Percentiles rank a stretch among this genome's conserved stretches.
These are phyloP conservation scores for Biscogniauxia mediterranea DNA, from an alignment of 2,329 filamentous ascomycete genomes.

Conservation along the genomic window DNA sequence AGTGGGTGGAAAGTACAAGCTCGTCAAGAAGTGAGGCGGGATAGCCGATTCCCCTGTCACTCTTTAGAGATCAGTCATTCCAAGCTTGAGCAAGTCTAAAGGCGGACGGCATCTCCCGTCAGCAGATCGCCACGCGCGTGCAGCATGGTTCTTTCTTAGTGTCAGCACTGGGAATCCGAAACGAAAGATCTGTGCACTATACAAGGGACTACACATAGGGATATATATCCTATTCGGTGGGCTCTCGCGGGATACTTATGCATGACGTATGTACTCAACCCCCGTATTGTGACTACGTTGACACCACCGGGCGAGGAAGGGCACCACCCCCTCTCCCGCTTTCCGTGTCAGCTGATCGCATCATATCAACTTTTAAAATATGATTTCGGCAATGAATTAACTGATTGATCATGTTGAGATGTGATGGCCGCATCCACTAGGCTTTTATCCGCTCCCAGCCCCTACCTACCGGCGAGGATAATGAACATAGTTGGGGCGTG, in stretches of 20 bases:
- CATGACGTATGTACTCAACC: background rate
- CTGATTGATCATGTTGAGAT: background rate
- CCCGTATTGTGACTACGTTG: background rate
- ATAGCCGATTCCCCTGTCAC: background rate
- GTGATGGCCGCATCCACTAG: background rate
- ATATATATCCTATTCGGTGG: background rate
- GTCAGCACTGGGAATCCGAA: background rate
- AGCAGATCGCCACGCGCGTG: background rate
- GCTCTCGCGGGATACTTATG: background rate
- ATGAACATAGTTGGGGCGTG: no score
- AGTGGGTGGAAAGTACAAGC: conserved; percentile 67
- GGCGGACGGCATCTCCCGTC: background rate
- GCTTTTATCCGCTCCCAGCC: no score
- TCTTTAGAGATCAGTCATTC: background rate
- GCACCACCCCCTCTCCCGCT: background rate
- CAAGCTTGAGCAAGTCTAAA: background rate
- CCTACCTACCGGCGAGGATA: no score
- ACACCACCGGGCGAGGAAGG: background rate
- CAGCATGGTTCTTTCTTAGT: background rate
- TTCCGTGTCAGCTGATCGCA: background rate
- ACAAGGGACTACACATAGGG: background rate
- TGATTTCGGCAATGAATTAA: background rate
- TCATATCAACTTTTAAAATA: background rate
- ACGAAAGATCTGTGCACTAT: background rate
- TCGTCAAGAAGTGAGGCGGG: conserved; percentile 53